Conservation (phyloP, 331 rosid species). For the Spiraea crenata region DNA sequence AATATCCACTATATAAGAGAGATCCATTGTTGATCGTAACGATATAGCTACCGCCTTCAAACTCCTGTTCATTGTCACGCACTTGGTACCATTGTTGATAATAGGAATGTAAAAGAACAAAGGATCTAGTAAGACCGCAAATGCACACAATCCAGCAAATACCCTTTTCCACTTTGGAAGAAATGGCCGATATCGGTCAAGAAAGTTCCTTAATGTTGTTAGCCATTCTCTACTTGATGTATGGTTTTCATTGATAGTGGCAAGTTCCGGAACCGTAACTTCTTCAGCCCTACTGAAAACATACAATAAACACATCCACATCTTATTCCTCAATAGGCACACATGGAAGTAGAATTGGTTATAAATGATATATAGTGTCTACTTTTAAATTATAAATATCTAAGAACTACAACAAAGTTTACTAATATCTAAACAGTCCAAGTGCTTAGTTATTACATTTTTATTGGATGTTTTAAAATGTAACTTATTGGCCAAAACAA, state of each 20-base stretch:
- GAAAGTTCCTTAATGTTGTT: not conserved
- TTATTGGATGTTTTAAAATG: no score
- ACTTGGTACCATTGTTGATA: not conserved
- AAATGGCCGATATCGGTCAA: not conserved
- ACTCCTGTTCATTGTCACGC: not conserved
- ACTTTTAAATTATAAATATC: no score
- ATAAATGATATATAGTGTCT: no score
- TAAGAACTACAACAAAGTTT: no score
- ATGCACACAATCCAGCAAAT: not conserved
- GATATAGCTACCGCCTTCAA: not conserved
- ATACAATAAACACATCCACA: no score
- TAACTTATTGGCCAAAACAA: no score
- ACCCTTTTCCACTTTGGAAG: not conserved
- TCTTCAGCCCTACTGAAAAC: no score
- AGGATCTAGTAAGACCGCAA: not conserved
- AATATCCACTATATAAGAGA: not conserved
- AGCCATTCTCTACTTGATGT: not conserved
- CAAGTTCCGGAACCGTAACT: not conserved
- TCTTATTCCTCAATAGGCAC: no score
- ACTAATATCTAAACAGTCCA: no score
- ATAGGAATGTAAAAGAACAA: slow-evolving; percentile 10
- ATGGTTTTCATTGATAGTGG: not conserved
- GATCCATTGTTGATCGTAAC: not conserved
- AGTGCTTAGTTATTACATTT: no score
- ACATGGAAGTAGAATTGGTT: no score